phyloP scores from a whole-genome alignment of 208 protist species.

The Jaenimonas drosophilae region DNA sequence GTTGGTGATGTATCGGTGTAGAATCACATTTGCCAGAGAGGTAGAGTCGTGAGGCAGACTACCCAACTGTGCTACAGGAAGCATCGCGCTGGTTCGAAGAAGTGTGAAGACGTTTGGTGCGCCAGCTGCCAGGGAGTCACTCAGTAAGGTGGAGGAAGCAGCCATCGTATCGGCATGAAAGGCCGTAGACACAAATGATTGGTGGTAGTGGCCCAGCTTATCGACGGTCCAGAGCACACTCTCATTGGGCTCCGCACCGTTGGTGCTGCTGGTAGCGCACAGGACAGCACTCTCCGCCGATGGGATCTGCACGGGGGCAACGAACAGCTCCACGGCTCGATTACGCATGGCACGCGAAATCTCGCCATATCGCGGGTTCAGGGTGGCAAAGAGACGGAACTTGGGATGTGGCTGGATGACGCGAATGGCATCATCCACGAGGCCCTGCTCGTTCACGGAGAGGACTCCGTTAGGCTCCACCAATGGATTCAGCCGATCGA shows the following conservation, averaged over 20 bases:
- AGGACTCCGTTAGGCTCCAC: slow-evolving; percentile 96
- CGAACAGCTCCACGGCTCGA: slow-evolving; percentile 96
- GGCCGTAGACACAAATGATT: slow-evolving; percentile 42
- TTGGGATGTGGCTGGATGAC: slow-evolving; percentile 93
- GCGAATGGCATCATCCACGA: slow-evolving; percentile 89
- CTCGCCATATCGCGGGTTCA: slow-evolving; percentile 97
- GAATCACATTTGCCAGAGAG: slow-evolving; percentile 19
- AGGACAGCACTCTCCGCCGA: slow-evolving; percentile 48
- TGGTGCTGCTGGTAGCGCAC: slow-evolving; percentile 9
- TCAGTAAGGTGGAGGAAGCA: slow-evolving; percentile 29
- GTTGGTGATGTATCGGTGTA: slow-evolving; percentile 79
- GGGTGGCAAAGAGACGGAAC: slow-evolving; percentile 98
- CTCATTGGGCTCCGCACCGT: slow-evolving; percentile 2
- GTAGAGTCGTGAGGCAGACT: slow-evolving; percentile 1
- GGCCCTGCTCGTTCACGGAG: slow-evolving; percentile 94
- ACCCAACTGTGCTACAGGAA: slow-evolving; percentile 8
- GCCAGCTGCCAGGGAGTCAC: slow-evolving; percentile 61
- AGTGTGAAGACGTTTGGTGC: slow-evolving; percentile 83
- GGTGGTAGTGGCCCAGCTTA: slow-evolving; percentile 54
- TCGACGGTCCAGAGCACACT: slow-evolving; percentile 9
- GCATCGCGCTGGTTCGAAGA: slow-evolving; percentile 44
- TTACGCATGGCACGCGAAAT: slow-evolving; percentile 99
- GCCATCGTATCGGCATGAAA: slow-evolving; percentile 60
- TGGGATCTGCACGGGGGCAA: slow-evolving; percentile 71
- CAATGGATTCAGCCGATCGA: slow-evolving; percentile 99